Conservation (phyloP, 345 rosid genomes). For the Gossypium anomalum region DNA sequence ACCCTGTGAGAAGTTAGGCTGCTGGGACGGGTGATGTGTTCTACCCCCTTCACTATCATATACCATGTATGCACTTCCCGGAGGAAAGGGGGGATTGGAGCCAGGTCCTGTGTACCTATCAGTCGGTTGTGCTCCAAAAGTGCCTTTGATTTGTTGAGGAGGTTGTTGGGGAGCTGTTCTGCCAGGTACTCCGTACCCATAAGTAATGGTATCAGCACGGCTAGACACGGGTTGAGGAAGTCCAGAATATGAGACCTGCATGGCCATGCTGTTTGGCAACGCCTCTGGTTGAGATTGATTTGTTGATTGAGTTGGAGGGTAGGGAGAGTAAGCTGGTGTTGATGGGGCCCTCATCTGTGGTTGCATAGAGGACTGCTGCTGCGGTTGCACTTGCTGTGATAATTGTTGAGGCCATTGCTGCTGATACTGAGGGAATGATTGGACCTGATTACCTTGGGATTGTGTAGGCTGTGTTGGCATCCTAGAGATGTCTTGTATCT, state of each 20-base stretch:
- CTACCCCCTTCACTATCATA: conserved; percentile 65
- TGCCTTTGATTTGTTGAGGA: conserved; percentile 65
- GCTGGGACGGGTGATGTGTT: conserved; percentile 55
- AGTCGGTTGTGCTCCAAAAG: conserved; percentile 47
- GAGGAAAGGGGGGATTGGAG: conserved; percentile 48
- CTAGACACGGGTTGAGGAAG: conserved; percentile 62
- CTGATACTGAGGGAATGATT: conserved; percentile 62
- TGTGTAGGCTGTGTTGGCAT: conserved; percentile 51
- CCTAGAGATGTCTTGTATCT: conserved; percentile 61
- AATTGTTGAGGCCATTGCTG: conserved; percentile 72
- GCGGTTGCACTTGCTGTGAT: conserved; percentile 42
- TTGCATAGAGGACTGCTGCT: conserved; percentile 49
- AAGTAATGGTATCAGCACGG: conserved; percentile 51
- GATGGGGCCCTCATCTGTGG: conserved; percentile 66
- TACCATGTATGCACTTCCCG: conserved; percentile 62
- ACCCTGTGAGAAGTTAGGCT: conserved; percentile 63
- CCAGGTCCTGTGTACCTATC: conserved; percentile 66
- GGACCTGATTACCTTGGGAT: conserved; percentile 53
- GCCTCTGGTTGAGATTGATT: conserved; percentile 57
- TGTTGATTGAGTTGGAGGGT: conserved; percentile 52
- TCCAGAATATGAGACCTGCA: conserved; percentile 69
- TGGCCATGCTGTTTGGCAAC: conserved; percentile 58
- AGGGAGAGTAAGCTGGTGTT: conserved; percentile 54
- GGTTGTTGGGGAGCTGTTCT: conserved; percentile 61
- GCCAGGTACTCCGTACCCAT: conserved; percentile 61